Conservation (phyloP, 495 filamentous ascomycete genomes). For the Arthonia radiata region DNA sequence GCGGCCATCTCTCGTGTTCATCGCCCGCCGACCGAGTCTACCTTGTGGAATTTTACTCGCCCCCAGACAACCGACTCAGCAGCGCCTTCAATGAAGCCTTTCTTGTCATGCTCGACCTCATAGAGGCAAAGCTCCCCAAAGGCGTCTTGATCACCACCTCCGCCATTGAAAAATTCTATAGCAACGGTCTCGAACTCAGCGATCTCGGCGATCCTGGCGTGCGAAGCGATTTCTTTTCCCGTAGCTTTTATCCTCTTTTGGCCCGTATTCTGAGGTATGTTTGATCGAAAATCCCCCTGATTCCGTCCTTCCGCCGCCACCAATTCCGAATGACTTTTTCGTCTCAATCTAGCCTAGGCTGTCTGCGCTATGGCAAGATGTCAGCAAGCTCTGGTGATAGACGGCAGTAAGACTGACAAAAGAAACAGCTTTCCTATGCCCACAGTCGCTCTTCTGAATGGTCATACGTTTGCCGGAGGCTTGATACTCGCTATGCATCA, state of each 20-base stretch:
- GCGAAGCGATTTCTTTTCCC: constrained; percentile 26
- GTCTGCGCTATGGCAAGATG: too few species aligned
- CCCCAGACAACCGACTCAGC: constrained; percentile 52
- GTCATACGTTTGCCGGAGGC: constrained; percentile 61
- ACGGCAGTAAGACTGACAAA: too few species aligned
- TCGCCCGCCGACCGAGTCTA: constrained; percentile 23
- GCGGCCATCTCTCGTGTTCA: too few species aligned
- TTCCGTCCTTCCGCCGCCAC: too few species aligned
- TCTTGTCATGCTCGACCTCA: constrained; percentile 40
- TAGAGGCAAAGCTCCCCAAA: constrained; percentile 38
- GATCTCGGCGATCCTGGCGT: constrained; percentile 30
- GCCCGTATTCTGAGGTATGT: constrained; percentile 33
- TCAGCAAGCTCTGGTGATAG: too few species aligned
- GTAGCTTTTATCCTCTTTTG: constrained; percentile 32
- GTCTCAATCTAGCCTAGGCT: too few species aligned
- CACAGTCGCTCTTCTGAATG: constrained; percentile 51
- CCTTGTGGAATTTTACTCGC: constrained; percentile 43
- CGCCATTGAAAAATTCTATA: constrained; percentile 54
- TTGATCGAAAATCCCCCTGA: too few species aligned
- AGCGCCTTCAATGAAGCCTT: constrained; percentile 38
- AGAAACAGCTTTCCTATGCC: constrained; percentile 59
- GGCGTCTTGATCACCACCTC: constrained; percentile 56
- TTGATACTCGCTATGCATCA: constrained; percentile 66
- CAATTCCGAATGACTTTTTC: too few species aligned
- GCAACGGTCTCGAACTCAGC: constrained; percentile 50